Percentiles rank a stretch among this genome's conserved stretches.
Evolutionary conservation across 1,284 basidiomycete species (phyloP).

Genomic region (Trichosporon sp.): DNA sequence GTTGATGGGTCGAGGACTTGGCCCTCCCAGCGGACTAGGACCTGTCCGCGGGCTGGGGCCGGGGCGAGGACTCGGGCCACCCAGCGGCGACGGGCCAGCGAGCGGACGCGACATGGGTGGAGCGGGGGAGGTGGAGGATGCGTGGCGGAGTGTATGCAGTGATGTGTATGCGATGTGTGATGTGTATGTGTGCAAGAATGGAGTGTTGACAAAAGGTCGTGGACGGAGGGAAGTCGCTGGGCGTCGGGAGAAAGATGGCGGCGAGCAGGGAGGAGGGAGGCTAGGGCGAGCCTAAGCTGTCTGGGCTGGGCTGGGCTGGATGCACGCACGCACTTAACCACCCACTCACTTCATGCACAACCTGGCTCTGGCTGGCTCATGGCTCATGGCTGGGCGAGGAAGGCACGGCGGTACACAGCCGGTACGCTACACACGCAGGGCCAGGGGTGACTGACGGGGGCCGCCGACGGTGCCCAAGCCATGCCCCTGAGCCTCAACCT

Average conservation of each 20-base stretch:
- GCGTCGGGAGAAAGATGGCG: background rate
- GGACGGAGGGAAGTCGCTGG: background rate
- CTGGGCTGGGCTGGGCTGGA: no score
- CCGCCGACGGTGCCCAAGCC: background rate
- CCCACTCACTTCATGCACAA: no score
- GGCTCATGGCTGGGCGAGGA: no score
- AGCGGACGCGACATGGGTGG: conserved; percentile 11
- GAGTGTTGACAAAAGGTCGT: conserved; percentile 1
- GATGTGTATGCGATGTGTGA: background rate
- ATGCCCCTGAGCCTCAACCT: background rate
- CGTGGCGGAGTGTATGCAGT: background rate
- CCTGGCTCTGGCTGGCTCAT: no score
- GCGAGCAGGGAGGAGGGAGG: background rate
- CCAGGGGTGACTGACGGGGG: background rate
- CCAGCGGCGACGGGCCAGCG: conserved; percentile 13
- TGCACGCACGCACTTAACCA: no score
- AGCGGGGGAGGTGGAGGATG: background rate
- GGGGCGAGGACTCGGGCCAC: conserved; percentile 11
- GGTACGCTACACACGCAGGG: no score
- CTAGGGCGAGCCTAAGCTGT: background rate
- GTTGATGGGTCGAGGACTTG: conserved; percentile 9
- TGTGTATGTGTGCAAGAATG: background rate
- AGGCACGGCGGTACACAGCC: no score
- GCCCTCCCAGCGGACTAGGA: conserved; percentile 1
- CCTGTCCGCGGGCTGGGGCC: conserved; percentile 3